Conservation (phyloP, 768 basidiomycete genomes). For the Tylopilus vinaceipallidus region DNA sequence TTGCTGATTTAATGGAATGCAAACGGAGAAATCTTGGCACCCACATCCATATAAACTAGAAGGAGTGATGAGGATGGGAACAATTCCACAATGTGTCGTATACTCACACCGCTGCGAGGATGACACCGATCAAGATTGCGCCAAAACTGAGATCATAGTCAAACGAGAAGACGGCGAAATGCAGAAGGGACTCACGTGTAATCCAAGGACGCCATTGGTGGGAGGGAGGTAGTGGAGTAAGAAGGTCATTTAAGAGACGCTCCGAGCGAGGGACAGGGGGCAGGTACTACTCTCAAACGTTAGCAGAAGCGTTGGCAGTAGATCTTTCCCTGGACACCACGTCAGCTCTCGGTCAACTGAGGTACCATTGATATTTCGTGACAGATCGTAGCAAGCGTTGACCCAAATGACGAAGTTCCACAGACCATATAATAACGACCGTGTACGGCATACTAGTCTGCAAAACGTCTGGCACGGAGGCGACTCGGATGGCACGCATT, state of each 20-base stretch:
- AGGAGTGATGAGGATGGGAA: constrained; percentile 2
- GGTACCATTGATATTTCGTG: background rate
- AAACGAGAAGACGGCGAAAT: background rate
- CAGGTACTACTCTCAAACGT: too few relatives aligned
- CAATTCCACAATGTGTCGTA: background rate
- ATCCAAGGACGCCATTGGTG: constrained; percentile 26
- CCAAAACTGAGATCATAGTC: constrained; percentile 42
- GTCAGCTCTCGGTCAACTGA: background rate
- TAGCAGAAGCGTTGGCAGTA: too few relatives aligned
- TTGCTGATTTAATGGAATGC: background rate
- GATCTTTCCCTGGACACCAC: too few relatives aligned
- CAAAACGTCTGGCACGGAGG: too few relatives aligned
- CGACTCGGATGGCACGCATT: too few relatives aligned
- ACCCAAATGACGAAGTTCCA: too few relatives aligned
- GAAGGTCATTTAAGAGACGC: constrained; percentile 1
- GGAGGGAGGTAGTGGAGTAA: background rate
- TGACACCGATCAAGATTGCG: constrained; percentile 48
- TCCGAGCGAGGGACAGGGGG: too few relatives aligned
- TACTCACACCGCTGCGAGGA: constrained; percentile 48
- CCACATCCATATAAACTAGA: constrained; percentile 51
- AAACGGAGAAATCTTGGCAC: constrained; percentile 1
- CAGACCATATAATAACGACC: too few relatives aligned
- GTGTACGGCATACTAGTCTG: too few relatives aligned
- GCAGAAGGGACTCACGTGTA: constrained; percentile 32
- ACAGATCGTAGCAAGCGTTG: too few relatives aligned